Evolutionary conservation across 1,284 basidiomycete species (phyloP), one percentile per base, ranked within the genome.

Genomic region (Exobasidium cylindrosporum): DNA sequence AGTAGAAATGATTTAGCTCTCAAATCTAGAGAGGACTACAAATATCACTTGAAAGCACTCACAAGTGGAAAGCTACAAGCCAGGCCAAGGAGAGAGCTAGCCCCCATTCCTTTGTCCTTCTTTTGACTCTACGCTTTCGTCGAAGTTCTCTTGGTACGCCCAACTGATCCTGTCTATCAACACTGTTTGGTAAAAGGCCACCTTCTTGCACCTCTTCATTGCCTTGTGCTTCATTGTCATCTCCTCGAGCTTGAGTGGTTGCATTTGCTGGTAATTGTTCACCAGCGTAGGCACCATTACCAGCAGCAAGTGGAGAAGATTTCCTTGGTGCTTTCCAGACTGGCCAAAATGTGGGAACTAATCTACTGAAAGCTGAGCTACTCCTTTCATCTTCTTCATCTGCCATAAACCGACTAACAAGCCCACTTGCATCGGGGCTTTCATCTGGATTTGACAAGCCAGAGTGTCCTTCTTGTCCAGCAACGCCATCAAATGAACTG

Each of bases 1-100:
- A 13, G 4, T 14, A 45, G 17, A 23, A 4, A n/a, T n/a, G 24
- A 50, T 30, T 2, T 24, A 17, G 17, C 23, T 13, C 17, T n/a
- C 50, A 14, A 24, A 28, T 55, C 3, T 4, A 31, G 54, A 24
- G 17, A 4, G 52, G 54, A 28, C 31, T 13, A 50, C 40, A 43
- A 54, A 1, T 40, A 40, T 10, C 35, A 40, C 35, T 40, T 40
- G 17, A 17, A 40, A 10, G 10, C 35, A 40, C 35, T 40, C 35
- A 40, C 35, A 95, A 84, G 75, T 94, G 91, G 4, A 87, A 72
- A 23, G 84, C 80, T 1, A 89, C 87, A 6, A 88, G 83, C 85
- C 89, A 89, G 0, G 89, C 85, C 6, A 94, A 85, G 0, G 85
- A 82, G 24, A 91, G 82, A 0, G 91, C 91, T 23, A 89, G 80